Evolutionary conservation across 2,329 filamentous ascomycete species (phyloP).

Genomic region (Thelonectria discophora): DNA sequence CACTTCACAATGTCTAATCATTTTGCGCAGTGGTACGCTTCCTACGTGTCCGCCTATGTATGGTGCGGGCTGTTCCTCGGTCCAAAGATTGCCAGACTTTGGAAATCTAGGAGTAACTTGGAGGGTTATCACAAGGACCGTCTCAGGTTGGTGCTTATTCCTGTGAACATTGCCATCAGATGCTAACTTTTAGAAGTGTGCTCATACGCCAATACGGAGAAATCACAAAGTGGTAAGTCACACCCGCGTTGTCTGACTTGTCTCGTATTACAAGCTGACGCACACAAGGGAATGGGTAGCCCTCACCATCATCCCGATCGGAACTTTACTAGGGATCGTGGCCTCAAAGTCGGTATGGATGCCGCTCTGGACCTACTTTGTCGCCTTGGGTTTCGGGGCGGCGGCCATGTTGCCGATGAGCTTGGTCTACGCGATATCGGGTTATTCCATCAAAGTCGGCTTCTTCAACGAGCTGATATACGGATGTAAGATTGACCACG

Average conservation of each 20-base stretch:
- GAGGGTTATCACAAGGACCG: conserved; percentile 8
- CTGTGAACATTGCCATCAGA: no score
- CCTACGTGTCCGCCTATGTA: conserved; percentile 64
- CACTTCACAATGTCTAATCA: no score
- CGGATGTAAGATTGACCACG: not conserved
- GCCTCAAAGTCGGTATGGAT: conserved; percentile 64
- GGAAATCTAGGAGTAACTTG: conserved; percentile 2
- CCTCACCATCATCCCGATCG: conserved; percentile 45
- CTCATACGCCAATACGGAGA: conserved; percentile 8
- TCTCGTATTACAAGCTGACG: no score
- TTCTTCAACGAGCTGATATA: conserved; percentile 13
- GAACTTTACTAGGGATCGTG: conserved; percentile 57
- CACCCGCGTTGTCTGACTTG: no score
- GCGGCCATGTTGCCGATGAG: conserved; percentile 65
- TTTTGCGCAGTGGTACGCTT: conserved; percentile 58
- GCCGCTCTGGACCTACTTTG: conserved; percentile 67
- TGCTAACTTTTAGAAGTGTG: not conserved
- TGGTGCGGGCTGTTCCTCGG: conserved; percentile 68
- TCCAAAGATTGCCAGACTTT: conserved; percentile 51
- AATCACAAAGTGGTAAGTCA: not conserved
- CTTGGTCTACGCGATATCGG: conserved; percentile 68
- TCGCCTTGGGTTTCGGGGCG: conserved; percentile 63
- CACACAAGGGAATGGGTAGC: not conserved
- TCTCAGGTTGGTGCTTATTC: not conserved
- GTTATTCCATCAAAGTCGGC: conserved; percentile 43